phyloP scores from a whole-genome alignment of 768 basidiomycete genomes.

The Lactifluus subvellereus region DNA sequence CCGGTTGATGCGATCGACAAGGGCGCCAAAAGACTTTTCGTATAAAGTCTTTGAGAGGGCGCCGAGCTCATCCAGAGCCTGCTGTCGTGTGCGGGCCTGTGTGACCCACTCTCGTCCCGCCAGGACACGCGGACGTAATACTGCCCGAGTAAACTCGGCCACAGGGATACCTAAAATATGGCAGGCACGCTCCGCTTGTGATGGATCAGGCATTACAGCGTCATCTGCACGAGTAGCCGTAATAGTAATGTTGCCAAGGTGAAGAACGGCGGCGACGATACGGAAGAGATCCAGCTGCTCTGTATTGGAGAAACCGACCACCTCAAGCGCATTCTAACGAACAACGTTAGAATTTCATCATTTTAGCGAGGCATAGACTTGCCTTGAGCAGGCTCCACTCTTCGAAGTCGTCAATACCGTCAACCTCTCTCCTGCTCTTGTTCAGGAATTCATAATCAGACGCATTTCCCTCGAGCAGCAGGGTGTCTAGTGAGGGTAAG shows the following conservation, averaged over 20 bases:
- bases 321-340: slow-evolving; percentile 68
- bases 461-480: slow-evolving; percentile 67
- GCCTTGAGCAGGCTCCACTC: slow-evolving; percentile 84
- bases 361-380: slow-evolving; percentile 20
- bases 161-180: slow-evolving; percentile 87
- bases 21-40: slow-evolving; percentile 90
- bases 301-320: slow-evolving; percentile 76
- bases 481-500: slow-evolving; percentile 43
- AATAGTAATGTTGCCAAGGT: slow-evolving; percentile 90
- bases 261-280: slow-evolving; percentile 88
- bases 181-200: slow-evolving; percentile 85
- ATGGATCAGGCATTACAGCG: slow-evolving; percentile 68
- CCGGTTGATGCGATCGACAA: slow-evolving; percentile 93
- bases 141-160: slow-evolving; percentile 81
- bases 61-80: slow-evolving; percentile 88
- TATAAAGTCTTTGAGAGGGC: slow-evolving; percentile 93
- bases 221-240: slow-evolving; percentile 74
- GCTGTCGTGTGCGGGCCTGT: slow-evolving; percentile 84
- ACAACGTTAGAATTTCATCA: slow-evolving; percentile 6
- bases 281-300: slow-evolving; percentile 94
- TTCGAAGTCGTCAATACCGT: slow-evolving; percentile 86
- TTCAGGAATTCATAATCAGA: slow-evolving; percentile 90
- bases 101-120: slow-evolving; percentile 97
- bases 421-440: slow-evolving; percentile 84
- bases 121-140: slow-evolving; percentile 83